Evolutionary conservation across 1,284 basidiomycete species (phyloP).

Genomic region (Trichosporon faecale): DNA sequence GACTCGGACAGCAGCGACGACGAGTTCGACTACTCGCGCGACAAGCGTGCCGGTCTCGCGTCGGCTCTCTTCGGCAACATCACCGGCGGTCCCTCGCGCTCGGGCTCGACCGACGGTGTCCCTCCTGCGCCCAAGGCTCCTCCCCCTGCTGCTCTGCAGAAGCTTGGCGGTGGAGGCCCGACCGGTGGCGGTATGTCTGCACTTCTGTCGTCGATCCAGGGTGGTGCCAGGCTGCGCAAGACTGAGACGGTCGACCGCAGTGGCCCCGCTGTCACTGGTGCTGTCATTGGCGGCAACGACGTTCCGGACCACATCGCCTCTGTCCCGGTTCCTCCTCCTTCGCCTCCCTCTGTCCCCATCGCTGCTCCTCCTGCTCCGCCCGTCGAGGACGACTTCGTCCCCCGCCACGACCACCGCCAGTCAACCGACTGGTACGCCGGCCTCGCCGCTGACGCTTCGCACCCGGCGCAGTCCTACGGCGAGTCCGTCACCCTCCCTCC

Average conservation of each 20-base stretch:
- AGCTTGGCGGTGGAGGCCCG: conserved; percentile 48
- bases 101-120: conserved; percentile 36
- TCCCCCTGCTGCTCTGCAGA: conserved; percentile 51
- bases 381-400: conserved; percentile 32
- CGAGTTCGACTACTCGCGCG: conserved; percentile 68
- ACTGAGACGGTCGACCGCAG: conserved; percentile 82
- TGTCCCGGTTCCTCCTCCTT: conserved; percentile 40
- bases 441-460: conserved; percentile 69
- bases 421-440: conserved; percentile 89
- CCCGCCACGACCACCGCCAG: conserved; percentile 61
- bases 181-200: conserved; percentile 56
- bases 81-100: conserved; percentile 24
- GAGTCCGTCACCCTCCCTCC: conserved; percentile 30
- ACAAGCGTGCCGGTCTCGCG: conserved; percentile 68
- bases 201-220: conserved; percentile 76
- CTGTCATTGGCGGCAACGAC: conserved; percentile 68
- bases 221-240: conserved; percentile 73
- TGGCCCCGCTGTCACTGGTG: conserved; percentile 64
- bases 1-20: conserved; percentile 58
- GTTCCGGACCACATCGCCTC: conserved; percentile 69
- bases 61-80: conserved; percentile 65
- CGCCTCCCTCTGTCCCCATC: neutral
- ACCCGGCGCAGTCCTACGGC: conserved; percentile 32
- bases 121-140: conserved; percentile 48
- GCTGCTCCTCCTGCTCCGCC: conserved; percentile 1